Evolutionary conservation across 306 rosid species (phyloP).

Genomic region (Lablab purpureus): DNA sequence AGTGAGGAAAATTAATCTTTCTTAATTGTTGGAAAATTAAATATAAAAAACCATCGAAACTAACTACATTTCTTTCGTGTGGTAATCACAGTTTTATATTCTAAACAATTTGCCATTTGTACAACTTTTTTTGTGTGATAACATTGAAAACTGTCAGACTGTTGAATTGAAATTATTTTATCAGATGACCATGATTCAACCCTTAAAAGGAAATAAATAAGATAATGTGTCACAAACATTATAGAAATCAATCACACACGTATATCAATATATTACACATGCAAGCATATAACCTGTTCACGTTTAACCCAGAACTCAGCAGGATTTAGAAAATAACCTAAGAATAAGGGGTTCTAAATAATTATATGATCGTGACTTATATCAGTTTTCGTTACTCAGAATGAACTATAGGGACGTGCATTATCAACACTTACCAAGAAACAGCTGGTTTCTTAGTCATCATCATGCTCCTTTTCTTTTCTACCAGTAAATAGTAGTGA

Average conservation of each 20-base stretch:
- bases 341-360: background rate
- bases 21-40: background rate
- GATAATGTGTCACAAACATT: background rate
- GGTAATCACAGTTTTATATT: background rate
- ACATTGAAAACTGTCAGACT: background rate
- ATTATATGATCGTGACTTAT: conserved; percentile 34
- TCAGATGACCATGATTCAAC: background rate
- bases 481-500: background rate
- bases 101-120: background rate
- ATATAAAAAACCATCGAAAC: background rate
- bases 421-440: conserved; percentile 10
- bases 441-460: background rate
- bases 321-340: conserved; percentile 30
- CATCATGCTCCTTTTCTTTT: background rate
- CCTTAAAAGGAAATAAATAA: background rate
- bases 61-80: background rate
- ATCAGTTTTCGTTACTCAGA: conserved; percentile 33
- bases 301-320: conserved; percentile 13
- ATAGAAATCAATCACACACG: background rate
- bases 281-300: conserved; percentile 33
- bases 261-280: conserved; percentile 22
- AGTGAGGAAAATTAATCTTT: background rate
- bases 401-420: conserved; percentile 3
- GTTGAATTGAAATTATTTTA: background rate
- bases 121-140: background rate